phyloP scores from a whole-genome alignment of 257 asterid genomes.

The Solanum rostratum region DNA sequence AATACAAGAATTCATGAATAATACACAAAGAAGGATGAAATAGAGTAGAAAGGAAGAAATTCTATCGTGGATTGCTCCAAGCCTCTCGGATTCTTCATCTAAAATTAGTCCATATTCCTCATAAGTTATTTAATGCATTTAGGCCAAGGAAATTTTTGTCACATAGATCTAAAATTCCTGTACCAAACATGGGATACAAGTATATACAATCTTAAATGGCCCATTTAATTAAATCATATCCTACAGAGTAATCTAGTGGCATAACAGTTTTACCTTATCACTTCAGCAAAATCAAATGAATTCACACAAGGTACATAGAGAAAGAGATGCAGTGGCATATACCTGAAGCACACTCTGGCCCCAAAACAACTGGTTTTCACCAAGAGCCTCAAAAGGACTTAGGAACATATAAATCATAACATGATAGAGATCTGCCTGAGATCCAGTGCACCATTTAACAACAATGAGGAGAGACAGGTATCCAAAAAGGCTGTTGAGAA shows the following conservation, averaged over 20 bases:
- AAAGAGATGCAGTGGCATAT: slow-evolving; percentile 5
- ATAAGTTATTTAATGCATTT: background rate
- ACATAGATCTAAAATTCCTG: background rate
- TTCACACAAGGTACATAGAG: background rate
- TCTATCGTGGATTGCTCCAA: background rate
- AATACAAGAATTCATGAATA: background rate
- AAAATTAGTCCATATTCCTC: background rate
- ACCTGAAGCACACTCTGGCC: slow-evolving; percentile 88
- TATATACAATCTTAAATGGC: background rate
- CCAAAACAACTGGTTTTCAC: slow-evolving; percentile 74
- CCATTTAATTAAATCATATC: background rate
- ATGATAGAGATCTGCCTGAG: slow-evolving; percentile 90
- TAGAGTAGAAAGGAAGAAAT: background rate
- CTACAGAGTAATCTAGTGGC: background rate
- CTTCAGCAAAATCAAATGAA: background rate
- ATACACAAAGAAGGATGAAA: background rate
- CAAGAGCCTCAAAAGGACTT: slow-evolving; percentile 85
- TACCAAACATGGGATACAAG: background rate
- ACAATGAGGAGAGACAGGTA: slow-evolving; percentile 83
- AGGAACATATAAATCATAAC: slow-evolving; percentile 97
- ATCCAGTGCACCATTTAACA: slow-evolving; percentile 85
- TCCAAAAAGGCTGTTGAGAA: slow-evolving; percentile 88
- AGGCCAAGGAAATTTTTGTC: background rate
- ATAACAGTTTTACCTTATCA: background rate
- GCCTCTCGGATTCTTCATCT: background rate